Conservation (phyloP, 208 protist species). For the Blastocrithidia nonstop region DNA sequence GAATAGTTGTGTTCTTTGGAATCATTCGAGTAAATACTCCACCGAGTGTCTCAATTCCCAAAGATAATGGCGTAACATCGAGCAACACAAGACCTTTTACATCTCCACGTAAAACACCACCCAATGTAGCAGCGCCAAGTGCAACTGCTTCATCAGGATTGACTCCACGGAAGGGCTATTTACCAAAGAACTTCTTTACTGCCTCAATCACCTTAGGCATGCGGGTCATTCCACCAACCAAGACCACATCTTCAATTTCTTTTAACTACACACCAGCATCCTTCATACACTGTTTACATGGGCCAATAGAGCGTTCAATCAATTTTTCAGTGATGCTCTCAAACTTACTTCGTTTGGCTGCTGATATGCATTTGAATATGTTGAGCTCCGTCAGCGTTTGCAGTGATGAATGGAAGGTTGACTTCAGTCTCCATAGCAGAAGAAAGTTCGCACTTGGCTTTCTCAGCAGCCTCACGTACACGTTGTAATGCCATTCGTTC, state of each 20-base stretch:
- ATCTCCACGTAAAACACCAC: slow-evolving; percentile 84
- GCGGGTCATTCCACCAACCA: slow-evolving; percentile 96
- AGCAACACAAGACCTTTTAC: slow-evolving; percentile 93
- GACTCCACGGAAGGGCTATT: slow-evolving; percentile 92
- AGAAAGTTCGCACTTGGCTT: slow-evolving; percentile 96
- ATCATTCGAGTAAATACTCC: slow-evolving; percentile 96
- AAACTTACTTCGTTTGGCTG: slow-evolving; percentile 83
- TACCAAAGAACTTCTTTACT: slow-evolving; percentile 88
- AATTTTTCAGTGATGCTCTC: slow-evolving; percentile 78
- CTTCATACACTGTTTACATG: slow-evolving; percentile 71
- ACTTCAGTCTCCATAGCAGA: slow-evolving; percentile 81
- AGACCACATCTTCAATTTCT: slow-evolving; percentile 94
- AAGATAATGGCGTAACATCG: slow-evolving; percentile 97
- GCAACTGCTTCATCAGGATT: slow-evolving; percentile 99
- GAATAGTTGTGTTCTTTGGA: slow-evolving; percentile 97
- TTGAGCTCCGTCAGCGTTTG: slow-evolving; percentile 72
- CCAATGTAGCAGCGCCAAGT: slow-evolving; percentile 97
- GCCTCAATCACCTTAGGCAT: slow-evolving; percentile 90
- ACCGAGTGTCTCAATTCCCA: slow-evolving; percentile 97
- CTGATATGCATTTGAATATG: slow-evolving; percentile 78
- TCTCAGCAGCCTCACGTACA: slow-evolving; percentile 94
- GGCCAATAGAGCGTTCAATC: slow-evolving; percentile 35
- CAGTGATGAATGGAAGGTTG: slow-evolving; percentile 94
- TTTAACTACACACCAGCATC: slow-evolving; percentile 69
- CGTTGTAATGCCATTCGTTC: slow-evolving; percentile 92